Evolutionary conservation across 257 asterid species (phyloP), one percentile per base, ranked within the genome.

Genomic region (Solanum bulbocastanum): DNA sequence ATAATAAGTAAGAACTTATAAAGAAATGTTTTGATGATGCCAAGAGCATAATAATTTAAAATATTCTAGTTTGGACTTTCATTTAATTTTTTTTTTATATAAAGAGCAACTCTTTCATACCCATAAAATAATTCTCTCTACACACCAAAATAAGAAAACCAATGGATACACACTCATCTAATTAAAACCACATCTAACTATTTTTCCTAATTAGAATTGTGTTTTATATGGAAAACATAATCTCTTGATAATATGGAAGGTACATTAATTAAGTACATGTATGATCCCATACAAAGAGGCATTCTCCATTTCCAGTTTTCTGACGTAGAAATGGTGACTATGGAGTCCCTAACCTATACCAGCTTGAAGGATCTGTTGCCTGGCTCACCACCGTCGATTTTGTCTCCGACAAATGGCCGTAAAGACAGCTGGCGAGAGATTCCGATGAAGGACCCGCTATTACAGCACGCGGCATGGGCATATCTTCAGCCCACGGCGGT

Each of bases 381-480:
- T 5, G 40, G 72, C 4, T 91, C 96, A 10, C 90, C 95, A 14
- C 66, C 92, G 76, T 56, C 94, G 15, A 39, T 85, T 86, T 8
- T 75, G 36, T 90, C 96, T 1, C 93, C 98, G 40, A 87, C 84
- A 0, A 66, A 79, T 30, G 71, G 89, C 35, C 68, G 66, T 62
- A 90, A 37, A 1, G 90, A 87, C 37, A 93, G 98, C 92, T 95
- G 96, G 98, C 76, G 90, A 86, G 98, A 94, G 91, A 95, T 96
- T 14, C 98, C 95, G 65, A 92, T 96, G 89, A 95, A 90, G 91
- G 98, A 96, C 68, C 98, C 98, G 20, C 85, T 96, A 4, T 85
- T 96, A 82, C 95, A 95, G 93, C 98, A 94, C 87, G 99, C 98
- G 5, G 99, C 98, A 60, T 94, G 98, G 98, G 98, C 98, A 39